Percentiles rank a stretch among this genome's conserved stretches.
phyloP scores from a whole-genome alignment of 2,329 filamentous ascomycete genomes.

The Penicillium glabrum region DNA sequence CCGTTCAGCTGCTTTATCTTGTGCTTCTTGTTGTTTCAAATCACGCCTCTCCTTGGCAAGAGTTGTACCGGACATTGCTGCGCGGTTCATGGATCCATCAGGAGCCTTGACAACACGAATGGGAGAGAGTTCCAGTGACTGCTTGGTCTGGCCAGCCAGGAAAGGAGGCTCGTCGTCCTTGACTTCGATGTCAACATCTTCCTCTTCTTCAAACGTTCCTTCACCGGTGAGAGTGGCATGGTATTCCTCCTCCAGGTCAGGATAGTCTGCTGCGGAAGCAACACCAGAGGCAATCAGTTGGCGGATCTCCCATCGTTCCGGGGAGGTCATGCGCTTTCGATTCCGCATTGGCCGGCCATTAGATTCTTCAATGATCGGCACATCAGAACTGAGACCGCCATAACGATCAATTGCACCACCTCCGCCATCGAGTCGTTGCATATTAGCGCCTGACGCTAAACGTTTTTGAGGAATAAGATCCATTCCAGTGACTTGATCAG shows the following conservation, averaged over 20 bases:
- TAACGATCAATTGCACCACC: slow-evolving; percentile 54
- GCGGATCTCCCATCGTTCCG: slow-evolving; percentile 95
- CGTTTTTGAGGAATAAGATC: slow-evolving; percentile 77
- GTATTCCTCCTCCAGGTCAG: slow-evolving; percentile 91
- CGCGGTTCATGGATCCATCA: slow-evolving; percentile 95
- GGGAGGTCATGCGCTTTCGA: slow-evolving; percentile 93
- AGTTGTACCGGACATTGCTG: slow-evolving; percentile 88
- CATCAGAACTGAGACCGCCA: slow-evolving; percentile 51
- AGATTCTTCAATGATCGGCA: slow-evolving; percentile 65
- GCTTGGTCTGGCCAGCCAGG: slow-evolving; percentile 91
- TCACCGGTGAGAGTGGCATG: slow-evolving; percentile 83
- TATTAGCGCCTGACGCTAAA: slow-evolving; percentile 87
- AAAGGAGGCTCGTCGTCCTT: slow-evolving; percentile 96
- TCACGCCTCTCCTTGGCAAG: slow-evolving; percentile 90
- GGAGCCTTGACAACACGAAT: slow-evolving; percentile 97
- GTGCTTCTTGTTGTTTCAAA: slow-evolving; percentile 80
- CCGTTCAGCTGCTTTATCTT: slow-evolving; percentile 73
- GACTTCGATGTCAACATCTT: slow-evolving; percentile 96
- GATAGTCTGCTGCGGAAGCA: slow-evolving; percentile 88
- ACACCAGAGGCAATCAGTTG: slow-evolving; percentile 95
- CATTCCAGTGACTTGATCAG: slow-evolving; percentile 83
- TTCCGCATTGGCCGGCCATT: slow-evolving; percentile 58
- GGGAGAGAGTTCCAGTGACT: slow-evolving; percentile 89
- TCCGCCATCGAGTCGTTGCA: slow-evolving; percentile 70
- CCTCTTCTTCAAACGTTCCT: slow-evolving; percentile 85